Percentiles rank a stretch among this genome's conserved stretches.
Conservation (phyloP, 2,329 filamentous ascomycete species). For the Endoconidiophora laricicola region DNA sequence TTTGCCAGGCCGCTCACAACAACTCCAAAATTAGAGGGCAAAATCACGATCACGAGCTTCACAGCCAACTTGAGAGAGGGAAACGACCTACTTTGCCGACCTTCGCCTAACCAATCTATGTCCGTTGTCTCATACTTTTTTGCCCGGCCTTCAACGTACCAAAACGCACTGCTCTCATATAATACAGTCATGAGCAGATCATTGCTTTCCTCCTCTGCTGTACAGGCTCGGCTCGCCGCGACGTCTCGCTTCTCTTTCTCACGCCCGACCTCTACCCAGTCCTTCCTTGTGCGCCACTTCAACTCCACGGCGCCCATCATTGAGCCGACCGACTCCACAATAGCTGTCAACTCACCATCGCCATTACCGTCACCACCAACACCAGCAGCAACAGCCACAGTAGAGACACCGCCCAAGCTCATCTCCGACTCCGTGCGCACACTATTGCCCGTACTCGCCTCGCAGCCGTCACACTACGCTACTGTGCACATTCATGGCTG, state of each 20-base stretch:
- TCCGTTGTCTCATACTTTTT: background rate
- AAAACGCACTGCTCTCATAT: background rate
- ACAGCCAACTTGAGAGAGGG: background rate
- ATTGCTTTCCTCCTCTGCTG: slow-evolving; percentile 40
- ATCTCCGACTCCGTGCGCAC: slow-evolving; percentile 34
- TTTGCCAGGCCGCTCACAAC: background rate
- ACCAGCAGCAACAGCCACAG: slow-evolving; percentile 20
- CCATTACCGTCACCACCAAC: slow-evolving; percentile 19
- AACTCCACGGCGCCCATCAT: slow-evolving; percentile 8
- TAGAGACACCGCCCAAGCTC: slow-evolving; percentile 32
- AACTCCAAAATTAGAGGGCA: background rate
- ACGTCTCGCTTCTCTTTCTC: slow-evolving; percentile 21
- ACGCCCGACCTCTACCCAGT: slow-evolving; percentile 26
- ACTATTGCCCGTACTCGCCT: slow-evolving; percentile 53
- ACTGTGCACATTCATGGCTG: slow-evolving; percentile 63
- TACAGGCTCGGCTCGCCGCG: slow-evolving; percentile 16
- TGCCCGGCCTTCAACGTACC: background rate
- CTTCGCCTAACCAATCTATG: background rate
- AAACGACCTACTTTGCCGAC: background rate
- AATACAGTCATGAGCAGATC: slow-evolving; percentile 34
- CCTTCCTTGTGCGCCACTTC: slow-evolving; percentile 29
- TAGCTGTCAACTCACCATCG: slow-evolving; percentile 17
- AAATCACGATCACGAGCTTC: background rate
- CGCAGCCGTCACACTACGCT: slow-evolving; percentile 63
- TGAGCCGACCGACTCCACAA: too few species aligned